These are phyloP conservation scores for Geotrichum citri-aurantii DNA, from an alignment of 1,139 yeast genomes.

Conservation along the genomic window DNA sequence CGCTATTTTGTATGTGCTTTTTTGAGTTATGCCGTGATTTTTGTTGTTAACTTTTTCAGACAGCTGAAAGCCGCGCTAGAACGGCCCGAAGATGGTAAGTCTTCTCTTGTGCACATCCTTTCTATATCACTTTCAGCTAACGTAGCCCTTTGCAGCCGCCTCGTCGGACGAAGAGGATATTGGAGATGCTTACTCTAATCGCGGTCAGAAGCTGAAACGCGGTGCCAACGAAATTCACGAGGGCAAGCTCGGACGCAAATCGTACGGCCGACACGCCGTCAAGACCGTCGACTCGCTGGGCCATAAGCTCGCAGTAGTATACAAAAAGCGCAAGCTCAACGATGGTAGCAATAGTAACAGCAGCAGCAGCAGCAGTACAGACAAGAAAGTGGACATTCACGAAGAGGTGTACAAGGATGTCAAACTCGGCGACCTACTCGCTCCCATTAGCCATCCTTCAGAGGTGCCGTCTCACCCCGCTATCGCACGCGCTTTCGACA, in stretches of 20 bases:
- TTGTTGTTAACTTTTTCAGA: conserved; percentile 1
- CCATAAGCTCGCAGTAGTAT: conserved; percentile 35
- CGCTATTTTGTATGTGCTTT: neutral
- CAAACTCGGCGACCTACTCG: conserved; percentile 58
- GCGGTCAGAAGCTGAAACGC: conserved; percentile 56
- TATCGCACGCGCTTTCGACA: conserved; percentile 56
- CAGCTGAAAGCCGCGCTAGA: conserved; percentile 13
- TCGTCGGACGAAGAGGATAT: conserved; percentile 23
- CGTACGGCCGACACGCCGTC: conserved; percentile 31
- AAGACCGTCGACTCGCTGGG: conserved; percentile 34
- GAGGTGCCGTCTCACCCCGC: conserved; percentile 72
- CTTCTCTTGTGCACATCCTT: neutral
- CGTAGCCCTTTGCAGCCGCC: conserved; percentile 11
- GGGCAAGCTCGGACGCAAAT: conserved; percentile 37
- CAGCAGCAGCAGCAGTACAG: conserved; percentile 23
- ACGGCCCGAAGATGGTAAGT: conserved; percentile 14
- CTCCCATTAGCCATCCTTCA: conserved; percentile 75
- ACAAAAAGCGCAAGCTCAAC: conserved; percentile 28
- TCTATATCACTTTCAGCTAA: neutral
- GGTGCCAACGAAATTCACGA: conserved; percentile 41
- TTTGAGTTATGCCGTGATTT: neutral
- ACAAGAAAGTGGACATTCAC: conserved; percentile 27
- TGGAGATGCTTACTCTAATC: conserved; percentile 39
- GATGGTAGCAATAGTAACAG: conserved; percentile 14
- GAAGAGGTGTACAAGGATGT: conserved; percentile 37